Evolutionary conservation across 2,329 filamentous ascomycete species (phyloP), one percentile per base, ranked within the genome.

Genomic region (Calonectria ilicicola): DNA sequence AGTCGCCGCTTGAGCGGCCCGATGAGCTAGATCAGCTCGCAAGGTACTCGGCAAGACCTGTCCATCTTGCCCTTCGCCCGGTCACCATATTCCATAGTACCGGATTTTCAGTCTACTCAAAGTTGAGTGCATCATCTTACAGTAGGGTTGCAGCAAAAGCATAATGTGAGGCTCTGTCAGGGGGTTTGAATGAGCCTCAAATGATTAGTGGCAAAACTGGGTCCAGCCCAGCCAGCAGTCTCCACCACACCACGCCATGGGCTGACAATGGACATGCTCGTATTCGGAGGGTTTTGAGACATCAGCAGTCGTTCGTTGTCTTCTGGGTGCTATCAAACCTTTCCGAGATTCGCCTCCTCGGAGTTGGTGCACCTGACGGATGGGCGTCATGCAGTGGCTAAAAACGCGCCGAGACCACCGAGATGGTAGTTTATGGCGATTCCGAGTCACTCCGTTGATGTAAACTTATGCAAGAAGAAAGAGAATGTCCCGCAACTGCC

Each of bases 181-280:
- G 58, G 58, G 23, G 44, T 63, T 21, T 17, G 49, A 21, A 42
- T 60, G 40, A 63, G 58, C 58, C 58, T 63, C 58, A 63, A 46
- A 29, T n/a, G 38, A 53, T 53, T 23, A 53, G 14, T 26, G 38
- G 17, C 40, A 46, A 32, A 19, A 63, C 27, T 32, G 19, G 58
- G 58, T 12, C 58, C 44, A 63, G 40, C 5, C 53, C 14, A 40
- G 15, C 21, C 40, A 9, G 21, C 2, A 12, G 53, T 8, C 53
- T 60, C 53, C 53, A 60, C 53, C 21, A 23, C 53, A 40, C 32
- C 32, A 40, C 53, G 32, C 35, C 35, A 40, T 60, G 32, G 8
- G 5, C 35, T 38, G 32, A 58, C 21, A 26, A n/a, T 58, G n/a
- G 32, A 2, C 53, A 47, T 17, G 15, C 9, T 38, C 53, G 32